Base-by-base conservation (phyloP, 2,329 filamentous ascomycete genomes). In the Penicillium palitans region DNA sequence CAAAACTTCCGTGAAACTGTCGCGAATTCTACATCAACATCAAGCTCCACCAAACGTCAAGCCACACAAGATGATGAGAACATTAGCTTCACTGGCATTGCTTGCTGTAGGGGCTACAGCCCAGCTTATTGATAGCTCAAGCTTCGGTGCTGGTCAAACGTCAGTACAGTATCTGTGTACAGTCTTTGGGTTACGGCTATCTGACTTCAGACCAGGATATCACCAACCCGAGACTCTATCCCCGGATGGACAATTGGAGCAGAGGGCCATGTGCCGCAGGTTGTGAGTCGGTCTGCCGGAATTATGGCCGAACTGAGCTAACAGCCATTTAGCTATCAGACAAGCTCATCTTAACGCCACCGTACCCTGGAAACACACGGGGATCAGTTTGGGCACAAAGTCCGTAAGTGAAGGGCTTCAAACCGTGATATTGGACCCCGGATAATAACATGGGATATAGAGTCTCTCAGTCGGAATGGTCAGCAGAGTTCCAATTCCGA, bases 281-380 rank as follows among this genome's bases (percentile, higher is more conserved):
- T 87, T 62, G 78, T 80, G 65, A 64, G 74, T 68, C 13, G 5
- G 8, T 27, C 29, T 13, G 17, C 0, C 33, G 7, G 4, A 17
- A 25, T 31, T 21, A 4, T 33, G 3, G 10, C 17, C 42, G 29
- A 10, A 29, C 31, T 17, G 1, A 31, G 17, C 63, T 71, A 49
- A 73, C 55, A 52, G 45, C 27, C 6, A 49, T 29, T 17, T 17
- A 79, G 77, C 85, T 97, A 59, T 96, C 92, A 65, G 93, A 98
- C 81, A 91, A 93, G 74, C 73, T 98, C 59, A 90, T 99, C 72
- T 84, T 99, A 57, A 99, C 95, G 1, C 93, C 95, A 12, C 88
- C 92, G 15, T 87, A 87, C 49, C 91, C 92, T 6, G 95, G 95
- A 55, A 92, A 92, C 76, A 87, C 90, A 70, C 87, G 92, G 72